Conservation (phyloP, 1,139 yeast genomes). For the Lodderomyces oxycetoniae region DNA sequence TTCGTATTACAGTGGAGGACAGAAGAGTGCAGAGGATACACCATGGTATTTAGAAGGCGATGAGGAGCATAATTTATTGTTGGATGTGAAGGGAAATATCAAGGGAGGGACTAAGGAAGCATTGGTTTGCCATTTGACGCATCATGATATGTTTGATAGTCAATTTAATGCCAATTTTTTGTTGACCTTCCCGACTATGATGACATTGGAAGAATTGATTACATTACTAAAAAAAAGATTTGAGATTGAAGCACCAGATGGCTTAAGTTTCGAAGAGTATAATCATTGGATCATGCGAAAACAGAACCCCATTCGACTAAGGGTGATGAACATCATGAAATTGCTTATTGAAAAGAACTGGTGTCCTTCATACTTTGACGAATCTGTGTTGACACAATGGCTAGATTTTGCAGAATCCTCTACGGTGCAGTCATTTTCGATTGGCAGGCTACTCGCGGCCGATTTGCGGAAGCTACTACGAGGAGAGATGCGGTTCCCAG, state of each 20-base stretch:
- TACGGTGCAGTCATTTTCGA: constrained; percentile 40
- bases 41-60: constrained; percentile 87
- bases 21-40: constrained; percentile 33
- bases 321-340: constrained; percentile 70
- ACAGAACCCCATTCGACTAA: constrained; percentile 57
- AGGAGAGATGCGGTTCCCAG: constrained; percentile 31
- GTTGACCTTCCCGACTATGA: constrained; percentile 72
- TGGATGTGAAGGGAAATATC: constrained; percentile 67
- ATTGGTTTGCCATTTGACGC: constrained; percentile 75
- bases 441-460: constrained; percentile 26
- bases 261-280: constrained; percentile 78
- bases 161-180: constrained; percentile 68
- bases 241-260: constrained; percentile 80
- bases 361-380: constrained; percentile 60
- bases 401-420: constrained; percentile 50
- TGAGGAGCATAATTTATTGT: constrained; percentile 65
- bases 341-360: constrained; percentile 72
- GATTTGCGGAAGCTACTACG: constrained; percentile 24
- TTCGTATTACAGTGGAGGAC: constrained; percentile 35
- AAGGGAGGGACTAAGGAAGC: constrained; percentile 88
- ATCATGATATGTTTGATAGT: constrained; percentile 67
- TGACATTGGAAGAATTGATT: constrained; percentile 63
- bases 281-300: constrained; percentile 75
- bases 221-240: constrained; percentile 61
- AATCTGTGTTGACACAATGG: constrained; percentile 48